Evolutionary conservation across 208 protist species (phyloP).

Genomic region (Zelonia costaricensis): DNA sequence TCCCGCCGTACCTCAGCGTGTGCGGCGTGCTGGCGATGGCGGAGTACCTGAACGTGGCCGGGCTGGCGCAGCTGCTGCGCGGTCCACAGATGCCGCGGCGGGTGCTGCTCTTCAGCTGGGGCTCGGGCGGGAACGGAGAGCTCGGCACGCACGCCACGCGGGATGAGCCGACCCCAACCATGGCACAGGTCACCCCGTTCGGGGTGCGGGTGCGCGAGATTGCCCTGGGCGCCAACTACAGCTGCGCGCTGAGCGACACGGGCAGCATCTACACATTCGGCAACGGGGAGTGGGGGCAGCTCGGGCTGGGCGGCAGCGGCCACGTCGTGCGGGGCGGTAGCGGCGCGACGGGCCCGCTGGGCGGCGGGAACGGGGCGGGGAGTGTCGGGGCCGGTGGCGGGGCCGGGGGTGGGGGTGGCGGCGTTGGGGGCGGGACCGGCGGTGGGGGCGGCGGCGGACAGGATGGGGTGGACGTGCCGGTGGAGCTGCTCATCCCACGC

Average conservation of each 20-base stretch:
- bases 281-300: conserved; percentile 86
- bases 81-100: conserved; percentile 33
- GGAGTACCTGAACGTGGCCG: conserved; percentile 70
- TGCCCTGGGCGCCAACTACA: conserved; percentile 86
- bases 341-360: conserved; percentile 18
- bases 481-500: conserved; percentile 60
- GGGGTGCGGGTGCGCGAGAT: conserved; percentile 67
- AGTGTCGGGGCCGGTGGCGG: conserved; percentile 50
- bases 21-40: conserved; percentile 76
- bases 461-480: conserved; percentile 28
- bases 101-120: conserved; percentile 85
- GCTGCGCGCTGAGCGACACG: conserved; percentile 51
- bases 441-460: conserved; percentile 1
- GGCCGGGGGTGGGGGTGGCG: neutral
- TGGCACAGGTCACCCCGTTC: conserved; percentile 64
- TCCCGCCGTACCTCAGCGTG: conserved; percentile 48
- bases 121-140: conserved; percentile 73
- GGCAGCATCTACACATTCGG: conserved; percentile 83
- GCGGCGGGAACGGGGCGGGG: conserved; percentile 85
- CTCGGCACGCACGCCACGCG: conserved; percentile 69
- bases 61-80: conserved; percentile 53
- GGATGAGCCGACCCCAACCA: conserved; percentile 59
- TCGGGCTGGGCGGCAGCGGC: conserved; percentile 52
- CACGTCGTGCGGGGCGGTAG: conserved; percentile 4
- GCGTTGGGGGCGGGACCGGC: neutral